Evolutionary conservation across 805 yeast species (phyloP).

Genomic region (Yarrowia bubula): DNA sequence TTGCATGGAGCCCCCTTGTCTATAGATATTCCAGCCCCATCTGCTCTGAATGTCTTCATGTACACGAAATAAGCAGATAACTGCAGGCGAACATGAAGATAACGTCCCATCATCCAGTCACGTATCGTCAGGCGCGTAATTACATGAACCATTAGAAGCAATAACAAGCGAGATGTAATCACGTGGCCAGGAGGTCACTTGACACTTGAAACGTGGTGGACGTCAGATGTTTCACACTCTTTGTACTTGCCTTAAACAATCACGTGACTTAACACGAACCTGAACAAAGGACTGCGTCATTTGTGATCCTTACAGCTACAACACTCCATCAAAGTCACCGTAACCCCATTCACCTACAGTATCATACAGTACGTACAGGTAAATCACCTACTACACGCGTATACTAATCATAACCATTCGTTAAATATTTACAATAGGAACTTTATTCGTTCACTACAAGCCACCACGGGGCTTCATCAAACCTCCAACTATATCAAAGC

Average conservation of each 20-base stretch:
- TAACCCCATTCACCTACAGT: no score
- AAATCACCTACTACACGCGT: background rate
- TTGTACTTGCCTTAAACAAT: no score
- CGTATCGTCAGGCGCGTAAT: background rate
- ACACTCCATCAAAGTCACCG: no score
- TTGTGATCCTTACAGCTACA: no score
- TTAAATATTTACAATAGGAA: slow-evolving; percentile 10
- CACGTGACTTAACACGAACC: no score
- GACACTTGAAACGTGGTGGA: no score
- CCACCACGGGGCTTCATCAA: slow-evolving; percentile 22
- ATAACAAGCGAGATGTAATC: background rate
- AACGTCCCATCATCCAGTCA: background rate
- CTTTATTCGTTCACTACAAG: background rate
- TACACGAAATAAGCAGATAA: background rate
- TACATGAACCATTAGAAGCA: background rate
- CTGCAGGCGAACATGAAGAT: background rate
- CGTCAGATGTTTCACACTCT: no score
- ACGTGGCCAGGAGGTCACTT: no score
- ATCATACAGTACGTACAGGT: no score
- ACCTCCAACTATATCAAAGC: slow-evolving; percentile 5
- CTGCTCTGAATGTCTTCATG: background rate
- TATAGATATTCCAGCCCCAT: background rate
- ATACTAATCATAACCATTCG: background rate
- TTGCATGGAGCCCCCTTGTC: background rate
- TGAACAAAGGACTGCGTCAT: no score